These are phyloP conservation scores for Kalanchoe fedtschenkoi DNA, from an alignment of 164 flowering plant species.

Conservation along the genomic window DNA sequence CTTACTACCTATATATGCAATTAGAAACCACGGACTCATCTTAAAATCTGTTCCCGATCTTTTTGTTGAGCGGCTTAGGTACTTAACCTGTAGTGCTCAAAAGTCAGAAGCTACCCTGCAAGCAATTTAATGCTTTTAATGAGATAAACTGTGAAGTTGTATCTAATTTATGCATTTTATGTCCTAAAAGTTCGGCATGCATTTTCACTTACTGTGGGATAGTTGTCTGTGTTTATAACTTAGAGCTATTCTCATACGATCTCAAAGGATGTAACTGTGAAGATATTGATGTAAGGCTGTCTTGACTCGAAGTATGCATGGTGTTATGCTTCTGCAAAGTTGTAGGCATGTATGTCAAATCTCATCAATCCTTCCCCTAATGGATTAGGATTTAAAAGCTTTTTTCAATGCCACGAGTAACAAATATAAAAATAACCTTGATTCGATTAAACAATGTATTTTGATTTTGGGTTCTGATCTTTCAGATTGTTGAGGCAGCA, in stretches of 20 bases:
- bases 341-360: neutral
- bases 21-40: neutral
- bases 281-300: neutral
- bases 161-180: neutral
- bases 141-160: neutral
- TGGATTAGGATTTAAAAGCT: too few species aligned
- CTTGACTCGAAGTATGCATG: neutral
- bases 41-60: neutral
- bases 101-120: neutral
- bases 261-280: neutral
- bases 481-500: conserved; percentile 76
- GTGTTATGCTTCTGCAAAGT: neutral
- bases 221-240: too few species aligned
- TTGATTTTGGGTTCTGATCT: neutral
- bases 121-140: neutral
- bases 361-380: neutral
- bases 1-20: too few species aligned
- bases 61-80: neutral
- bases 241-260: neutral
- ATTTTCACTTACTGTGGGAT: neutral
- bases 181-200: neutral
- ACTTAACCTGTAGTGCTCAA: neutral
- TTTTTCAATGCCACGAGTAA: neutral
- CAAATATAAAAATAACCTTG: neutral
- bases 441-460: neutral